phyloP scores from a whole-genome alignment of 1,284 basidiomycete genomes.

The Laetiporus sulphureus region DNA sequence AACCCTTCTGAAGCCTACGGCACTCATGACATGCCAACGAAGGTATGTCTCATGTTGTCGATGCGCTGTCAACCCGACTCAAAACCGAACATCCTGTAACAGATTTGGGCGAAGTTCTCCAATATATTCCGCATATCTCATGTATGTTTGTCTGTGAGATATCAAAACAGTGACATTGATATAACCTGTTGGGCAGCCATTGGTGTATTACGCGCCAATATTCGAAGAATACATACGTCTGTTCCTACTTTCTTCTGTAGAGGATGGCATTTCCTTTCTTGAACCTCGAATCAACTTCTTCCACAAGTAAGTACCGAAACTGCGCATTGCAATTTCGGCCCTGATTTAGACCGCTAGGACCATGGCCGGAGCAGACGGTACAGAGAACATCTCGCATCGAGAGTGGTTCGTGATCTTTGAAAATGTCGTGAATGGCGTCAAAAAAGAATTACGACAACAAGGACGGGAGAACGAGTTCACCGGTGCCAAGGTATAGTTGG shows the following conservation, averaged over 20 bases:
- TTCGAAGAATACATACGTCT: conserved; percentile 52
- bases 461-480: conserved; percentile 55
- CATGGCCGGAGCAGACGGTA: conserved; percentile 52
- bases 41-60: conserved; percentile 31
- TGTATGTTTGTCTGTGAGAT: conserved; percentile 24
- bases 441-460: conserved; percentile 41
- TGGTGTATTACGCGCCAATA: conserved; percentile 51
- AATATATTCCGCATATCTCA: conserved; percentile 42
- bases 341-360: too few relatives aligned
- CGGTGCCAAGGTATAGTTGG: conserved; percentile 46
- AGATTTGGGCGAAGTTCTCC: conserved; percentile 71
- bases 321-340: conserved; percentile 1
- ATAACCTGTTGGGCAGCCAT: conserved; percentile 29
- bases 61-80: not conserved
- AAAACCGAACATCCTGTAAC: not conserved
- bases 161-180: not conserved
- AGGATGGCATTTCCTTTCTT: conserved; percentile 69
- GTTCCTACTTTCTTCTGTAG: conserved; percentile 56
- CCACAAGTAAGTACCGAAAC: conserved; percentile 35
- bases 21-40: conserved; percentile 60
- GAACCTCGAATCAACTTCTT: conserved; percentile 69
- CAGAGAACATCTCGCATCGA: conserved; percentile 49
- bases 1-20: conserved; percentile 63
- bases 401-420: conserved; percentile 58
- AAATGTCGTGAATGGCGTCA: conserved; percentile 48